Percentiles rank a stretch among this genome's conserved stretches.
Evolutionary conservation across 345 rosid species (phyloP).

Genomic region (Ceriops decandra): DNA sequence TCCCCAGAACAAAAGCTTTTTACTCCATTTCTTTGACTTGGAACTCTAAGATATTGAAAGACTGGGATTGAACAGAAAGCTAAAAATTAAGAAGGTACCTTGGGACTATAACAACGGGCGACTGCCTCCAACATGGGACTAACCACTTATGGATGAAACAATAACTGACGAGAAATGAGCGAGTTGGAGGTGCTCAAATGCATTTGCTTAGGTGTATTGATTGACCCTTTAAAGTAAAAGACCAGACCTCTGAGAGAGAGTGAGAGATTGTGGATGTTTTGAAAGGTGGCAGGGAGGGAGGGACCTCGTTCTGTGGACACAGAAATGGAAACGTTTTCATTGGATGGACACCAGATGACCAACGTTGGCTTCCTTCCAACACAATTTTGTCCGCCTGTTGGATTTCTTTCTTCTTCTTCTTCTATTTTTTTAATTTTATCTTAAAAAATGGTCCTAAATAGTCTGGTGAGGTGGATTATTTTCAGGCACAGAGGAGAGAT

Average conservation of each 20-base stretch:
- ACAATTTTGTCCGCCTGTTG: not conserved
- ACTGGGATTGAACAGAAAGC: not conserved
- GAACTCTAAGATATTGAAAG: not conserved
- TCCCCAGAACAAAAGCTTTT: no score
- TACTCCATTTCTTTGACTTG: not conserved
- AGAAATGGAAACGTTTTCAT: slow-evolving; percentile 4
- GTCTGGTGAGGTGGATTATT: not conserved
- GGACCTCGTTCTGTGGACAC: slow-evolving; percentile 9
- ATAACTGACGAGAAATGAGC: not conserved
- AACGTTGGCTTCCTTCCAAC: not conserved
- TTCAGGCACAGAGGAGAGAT: not conserved
- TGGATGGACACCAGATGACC: no score
- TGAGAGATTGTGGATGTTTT: not conserved
- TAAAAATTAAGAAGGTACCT: slow-evolving; percentile 32
- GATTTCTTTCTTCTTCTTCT: not conserved
- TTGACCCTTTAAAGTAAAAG: slow-evolving; percentile 17
- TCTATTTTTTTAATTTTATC: no score
- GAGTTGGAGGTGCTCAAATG: slow-evolving; percentile 10
- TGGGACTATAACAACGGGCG: slow-evolving; percentile 43
- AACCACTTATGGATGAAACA: slow-evolving; percentile 1
- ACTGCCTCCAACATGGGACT: slow-evolving; percentile 50
- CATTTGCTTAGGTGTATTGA: slow-evolving; percentile 27
- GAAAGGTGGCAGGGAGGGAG: no score
- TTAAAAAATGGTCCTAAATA: not conserved
- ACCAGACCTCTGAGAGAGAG: not conserved